Conservation (phyloP, 139 green algal genomes). For the Chlorokybus atmophyticus region DNA sequence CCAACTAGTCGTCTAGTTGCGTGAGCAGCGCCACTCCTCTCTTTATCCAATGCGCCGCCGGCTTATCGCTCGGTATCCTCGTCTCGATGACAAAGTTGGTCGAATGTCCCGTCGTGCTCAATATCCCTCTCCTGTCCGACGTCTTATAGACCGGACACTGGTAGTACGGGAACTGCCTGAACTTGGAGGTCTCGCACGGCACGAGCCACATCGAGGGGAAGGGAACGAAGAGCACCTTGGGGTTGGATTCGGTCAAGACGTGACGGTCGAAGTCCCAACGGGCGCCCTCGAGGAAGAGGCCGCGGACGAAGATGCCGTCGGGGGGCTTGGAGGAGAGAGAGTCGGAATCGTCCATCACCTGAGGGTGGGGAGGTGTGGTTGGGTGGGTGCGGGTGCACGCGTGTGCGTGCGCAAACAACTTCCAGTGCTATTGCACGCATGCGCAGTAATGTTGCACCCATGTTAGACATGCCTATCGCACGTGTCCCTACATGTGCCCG, state of each 20-base stretch:
- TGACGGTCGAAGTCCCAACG: constrained; percentile 21
- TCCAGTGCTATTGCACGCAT: no score
- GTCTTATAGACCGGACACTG: constrained; percentile 65
- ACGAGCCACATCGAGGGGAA: constrained; percentile 52
- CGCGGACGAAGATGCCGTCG: constrained; percentile 55
- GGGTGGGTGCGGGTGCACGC: no score
- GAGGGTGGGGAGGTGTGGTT: no score
- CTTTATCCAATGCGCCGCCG: constrained; percentile 51
- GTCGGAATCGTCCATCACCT: constrained; percentile 37
- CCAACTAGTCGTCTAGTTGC: constrained; percentile 28
- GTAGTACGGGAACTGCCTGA: constrained; percentile 45
- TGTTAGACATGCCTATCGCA: no score
- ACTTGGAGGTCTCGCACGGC: constrained; percentile 25
- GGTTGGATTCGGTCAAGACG: constrained; percentile 16
- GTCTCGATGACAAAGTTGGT: constrained; percentile 74
- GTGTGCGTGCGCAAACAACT: no score
- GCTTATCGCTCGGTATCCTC: constrained; percentile 38
- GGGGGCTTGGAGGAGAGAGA: constrained; percentile 28
- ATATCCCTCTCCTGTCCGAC: constrained; percentile 47
- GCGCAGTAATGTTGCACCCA: no score
- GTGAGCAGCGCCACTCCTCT: constrained; percentile 53
- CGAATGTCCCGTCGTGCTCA: constrained; percentile 64
- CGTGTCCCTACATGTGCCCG: no score
- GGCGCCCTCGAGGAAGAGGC: constrained; percentile 65
- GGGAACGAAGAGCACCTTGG: constrained; percentile 47